phyloP scores from a whole-genome alignment of 192 early-diverging fungal species.

The Coemansia erecta region DNA sequence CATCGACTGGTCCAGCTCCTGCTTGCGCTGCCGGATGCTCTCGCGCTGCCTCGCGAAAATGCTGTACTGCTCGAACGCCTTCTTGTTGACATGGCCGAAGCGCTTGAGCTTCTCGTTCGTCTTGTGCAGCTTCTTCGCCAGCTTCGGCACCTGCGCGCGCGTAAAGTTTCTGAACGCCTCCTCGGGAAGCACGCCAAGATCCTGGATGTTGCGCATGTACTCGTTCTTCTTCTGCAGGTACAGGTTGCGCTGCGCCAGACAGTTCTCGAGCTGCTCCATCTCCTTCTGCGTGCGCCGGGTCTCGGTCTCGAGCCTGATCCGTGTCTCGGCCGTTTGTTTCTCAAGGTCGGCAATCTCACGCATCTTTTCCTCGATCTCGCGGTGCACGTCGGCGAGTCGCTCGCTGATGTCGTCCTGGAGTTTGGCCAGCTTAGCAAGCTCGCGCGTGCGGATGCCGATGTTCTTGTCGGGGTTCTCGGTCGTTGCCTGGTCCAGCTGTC shows the following conservation, averaged over 20 bases:
- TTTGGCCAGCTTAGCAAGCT: slow-evolving; percentile 31
- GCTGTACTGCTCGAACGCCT: slow-evolving; percentile 96
- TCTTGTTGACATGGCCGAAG: slow-evolving; percentile 96
- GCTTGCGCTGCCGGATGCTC: slow-evolving; percentile 74
- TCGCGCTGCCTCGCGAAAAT: slow-evolving; percentile 92
- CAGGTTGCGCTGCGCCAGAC: slow-evolving; percentile 66
- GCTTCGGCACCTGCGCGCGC: slow-evolving; percentile 50
- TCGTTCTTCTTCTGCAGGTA: slow-evolving; percentile 85
- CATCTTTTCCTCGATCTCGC: slow-evolving; percentile 41
- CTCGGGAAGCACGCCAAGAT: slow-evolving; percentile 92
- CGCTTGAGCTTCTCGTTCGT: slow-evolving; percentile 84
- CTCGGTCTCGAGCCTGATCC: slow-evolving; percentile 29
- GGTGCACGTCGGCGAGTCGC: slow-evolving; percentile 33
- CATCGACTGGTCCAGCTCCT: slow-evolving; percentile 81
- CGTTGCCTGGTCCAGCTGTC: slow-evolving; percentile 57
- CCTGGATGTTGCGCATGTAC: slow-evolving; percentile 80
- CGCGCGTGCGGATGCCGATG: slow-evolving; percentile 37
- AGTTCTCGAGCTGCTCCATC: slow-evolving; percentile 64
- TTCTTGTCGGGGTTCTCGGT: slow-evolving; percentile 52
- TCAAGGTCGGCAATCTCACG: slow-evolving; percentile 53
- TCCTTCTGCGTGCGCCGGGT: slow-evolving; percentile 30
- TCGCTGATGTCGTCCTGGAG: slow-evolving; percentile 26
- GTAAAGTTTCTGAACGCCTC: slow-evolving; percentile 75
- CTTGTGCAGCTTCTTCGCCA: slow-evolving; percentile 67
- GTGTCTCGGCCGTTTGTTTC: slow-evolving; percentile 38